Percentiles rank a stretch among this genome's conserved stretches.
These are phyloP conservation scores for Cenchrus fungigraminus DNA, from an alignment of 176 grass and related monocot genomes.

Conservation along the genomic window DNA sequence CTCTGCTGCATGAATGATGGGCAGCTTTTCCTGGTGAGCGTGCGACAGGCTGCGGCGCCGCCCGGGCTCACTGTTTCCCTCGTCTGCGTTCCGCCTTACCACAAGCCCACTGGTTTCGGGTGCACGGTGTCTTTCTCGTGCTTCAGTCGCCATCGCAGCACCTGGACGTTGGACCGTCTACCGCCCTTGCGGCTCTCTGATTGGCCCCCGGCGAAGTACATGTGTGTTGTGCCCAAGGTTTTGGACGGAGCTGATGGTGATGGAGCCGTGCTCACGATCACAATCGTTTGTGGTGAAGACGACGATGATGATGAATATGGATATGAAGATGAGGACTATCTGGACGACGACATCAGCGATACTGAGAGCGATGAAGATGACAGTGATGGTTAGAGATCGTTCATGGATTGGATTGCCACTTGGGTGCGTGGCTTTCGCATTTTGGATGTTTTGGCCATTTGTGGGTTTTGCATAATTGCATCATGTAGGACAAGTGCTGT, in stretches of 20 bases:
- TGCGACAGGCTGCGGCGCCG: not conserved
- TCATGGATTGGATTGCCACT: too few species aligned
- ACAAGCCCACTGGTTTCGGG: not conserved
- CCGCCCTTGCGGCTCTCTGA: not conserved
- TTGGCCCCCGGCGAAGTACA: not conserved
- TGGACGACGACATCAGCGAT: not conserved
- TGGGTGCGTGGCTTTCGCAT: too few species aligned
- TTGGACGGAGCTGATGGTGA: too few species aligned
- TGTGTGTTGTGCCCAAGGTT: not conserved
- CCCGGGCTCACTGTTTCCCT: not conserved
- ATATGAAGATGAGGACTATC: not conserved
- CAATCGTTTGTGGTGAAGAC: not conserved
- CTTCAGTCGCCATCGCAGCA: not conserved
- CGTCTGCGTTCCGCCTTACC: not conserved
- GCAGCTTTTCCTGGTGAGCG: conserved; percentile 1
- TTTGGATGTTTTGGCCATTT: too few species aligned
- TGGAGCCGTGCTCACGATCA: not conserved
- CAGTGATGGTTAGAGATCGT: not conserved
- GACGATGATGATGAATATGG: too few species aligned
- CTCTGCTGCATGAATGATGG: not conserved
- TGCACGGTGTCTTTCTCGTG: not conserved
- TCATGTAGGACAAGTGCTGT: too few species aligned
- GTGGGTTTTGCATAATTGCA: too few species aligned
- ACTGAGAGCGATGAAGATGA: not conserved
- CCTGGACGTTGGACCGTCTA: not conserved